Evolutionary conservation across 805 yeast genomes (phyloP), one percentile per base, ranked within the genome.

Genomic region (Clavispora santaluciae): DNA sequence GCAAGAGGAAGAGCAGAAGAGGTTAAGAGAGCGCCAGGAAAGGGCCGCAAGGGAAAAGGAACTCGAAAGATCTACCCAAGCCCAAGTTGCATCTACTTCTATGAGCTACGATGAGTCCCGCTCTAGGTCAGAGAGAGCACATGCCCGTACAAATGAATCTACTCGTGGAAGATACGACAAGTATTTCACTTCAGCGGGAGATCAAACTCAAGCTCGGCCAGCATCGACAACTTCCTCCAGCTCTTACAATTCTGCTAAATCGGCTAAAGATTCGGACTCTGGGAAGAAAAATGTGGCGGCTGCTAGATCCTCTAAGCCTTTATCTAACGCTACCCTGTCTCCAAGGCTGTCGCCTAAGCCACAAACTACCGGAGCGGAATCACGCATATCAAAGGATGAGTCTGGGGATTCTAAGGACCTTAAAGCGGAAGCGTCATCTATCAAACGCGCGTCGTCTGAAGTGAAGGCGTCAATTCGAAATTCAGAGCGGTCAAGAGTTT

Each of bases 161-260:
- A 29, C 51, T 3, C 53, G 55, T 22, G 61, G 61, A 16, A 50
- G 67, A 9, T 64, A 63, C 41, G 70, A 66, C 36, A 50, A 50
- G 39, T 66, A 66, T 38, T 51, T 68, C 9, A 49, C 26, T 5
- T 20, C 26, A 12, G 25, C 35, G 7, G 26, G 23, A 16, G 28
- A 33, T n/a, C 34, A 31, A 5, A 9, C 9, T 8, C 11, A 4
- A 7, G 1, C 31, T 13, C 18, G 16, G 5, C 17, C 20, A 6
- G 20, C 10, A 20, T 18, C 50, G 21, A 48, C 45, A 21, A 23
- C 45, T 35, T 7, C 33, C 7, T 11, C 9, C 8, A 7, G 33
- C 12, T 18, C 29, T 29, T 17, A 31, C 11, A 35, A n/a, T 36
- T 22, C 36, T 10, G 2, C 35, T 6, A 31, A 31, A 12, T 7